Evolutionary conservation across 768 basidiomycete species (phyloP).

Genomic region (Pulveroboletus sp.): DNA sequence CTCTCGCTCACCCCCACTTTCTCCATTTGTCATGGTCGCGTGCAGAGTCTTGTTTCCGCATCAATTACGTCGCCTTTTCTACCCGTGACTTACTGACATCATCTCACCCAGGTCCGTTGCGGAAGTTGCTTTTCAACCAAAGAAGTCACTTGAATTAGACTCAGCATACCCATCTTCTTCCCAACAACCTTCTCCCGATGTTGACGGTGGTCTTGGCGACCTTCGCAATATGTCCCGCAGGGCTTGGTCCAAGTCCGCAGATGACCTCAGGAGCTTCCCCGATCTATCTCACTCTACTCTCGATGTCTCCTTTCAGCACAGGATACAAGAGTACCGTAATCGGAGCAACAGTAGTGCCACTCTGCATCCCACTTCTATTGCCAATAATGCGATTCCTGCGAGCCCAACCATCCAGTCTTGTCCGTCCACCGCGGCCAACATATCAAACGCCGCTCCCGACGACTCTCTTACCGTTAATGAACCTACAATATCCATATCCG

Average conservation of each 20-base stretch:
- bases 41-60: not conserved
- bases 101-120: slow-evolving; percentile 51
- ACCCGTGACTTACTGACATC: slow-evolving; percentile 19
- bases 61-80: slow-evolving; percentile 4
- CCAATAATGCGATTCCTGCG: slow-evolving; percentile 22
- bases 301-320: slow-evolving; percentile 53
- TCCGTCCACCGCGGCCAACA: slow-evolving; percentile 29
- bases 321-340: slow-evolving; percentile 60
- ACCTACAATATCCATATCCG: slow-evolving; percentile 43
- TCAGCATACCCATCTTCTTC: slow-evolving; percentile 30
- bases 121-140: slow-evolving; percentile 50
- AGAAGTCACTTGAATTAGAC: slow-evolving; percentile 42
- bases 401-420: slow-evolving; percentile 40
- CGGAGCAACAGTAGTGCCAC: slow-evolving; percentile 55
- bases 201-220: slow-evolving; percentile 50
- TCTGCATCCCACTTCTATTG: slow-evolving; percentile 34
- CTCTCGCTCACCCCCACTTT: not conserved
- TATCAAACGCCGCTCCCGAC: slow-evolving; percentile 20
- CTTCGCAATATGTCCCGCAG: slow-evolving; percentile 64
- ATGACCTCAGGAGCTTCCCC: slow-evolving; percentile 63
- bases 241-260: slow-evolving; percentile 76
- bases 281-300: slow-evolving; percentile 32
- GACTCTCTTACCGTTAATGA: slow-evolving; percentile 19
- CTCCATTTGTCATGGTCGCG: slow-evolving; percentile 5
- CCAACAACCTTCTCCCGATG: slow-evolving; percentile 26